Evolutionary conservation across 805 yeast species (phyloP).

Genomic region (Suhomyces sp.): DNA sequence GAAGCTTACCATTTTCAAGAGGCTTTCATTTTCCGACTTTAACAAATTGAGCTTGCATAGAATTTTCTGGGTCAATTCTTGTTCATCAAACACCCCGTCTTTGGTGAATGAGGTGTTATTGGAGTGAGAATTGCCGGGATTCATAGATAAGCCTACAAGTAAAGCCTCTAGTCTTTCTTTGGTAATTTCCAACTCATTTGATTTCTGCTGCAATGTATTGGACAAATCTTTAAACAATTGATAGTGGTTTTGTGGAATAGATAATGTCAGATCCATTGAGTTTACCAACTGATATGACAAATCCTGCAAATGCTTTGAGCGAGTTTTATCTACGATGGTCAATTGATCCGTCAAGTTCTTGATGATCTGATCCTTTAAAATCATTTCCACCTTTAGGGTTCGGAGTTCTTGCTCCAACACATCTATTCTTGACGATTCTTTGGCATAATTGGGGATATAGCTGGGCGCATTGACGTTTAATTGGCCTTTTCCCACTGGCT

Average conservation of each 20-base stretch:
- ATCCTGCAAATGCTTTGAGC: slow-evolving; percentile 9
- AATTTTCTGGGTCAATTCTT: slow-evolving; percentile 72
- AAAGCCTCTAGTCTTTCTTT: slow-evolving; percentile 63
- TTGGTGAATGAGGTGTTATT: slow-evolving; percentile 32
- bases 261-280: slow-evolving; percentile 14
- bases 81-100: slow-evolving; percentile 66
- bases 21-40: slow-evolving; percentile 65
- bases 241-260: slow-evolving; percentile 43
- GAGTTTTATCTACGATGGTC: slow-evolving; percentile 15
- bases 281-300: slow-evolving; percentile 6
- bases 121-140: not conserved
- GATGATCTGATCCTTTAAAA: slow-evolving; percentile 50
- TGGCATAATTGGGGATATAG: slow-evolving; percentile 22
- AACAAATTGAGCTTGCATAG: slow-evolving; percentile 58
- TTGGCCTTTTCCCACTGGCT: slow-evolving; percentile 8
- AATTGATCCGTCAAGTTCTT: slow-evolving; percentile 35
- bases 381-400: slow-evolving; percentile 47
- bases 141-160: slow-evolving; percentile 28
- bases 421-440: slow-evolving; percentile 13
- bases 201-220: slow-evolving; percentile 43
- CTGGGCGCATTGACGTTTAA: slow-evolving; percentile 32
- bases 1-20: slow-evolving; percentile 67
- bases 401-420: slow-evolving; percentile 14
- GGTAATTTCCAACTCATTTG: slow-evolving; percentile 55
- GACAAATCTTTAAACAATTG: slow-evolving; percentile 50